These are phyloP conservation scores for Mycothermus thermophilus DNA, from an alignment of 495 filamentous ascomycete species.

Conservation along the genomic window DNA sequence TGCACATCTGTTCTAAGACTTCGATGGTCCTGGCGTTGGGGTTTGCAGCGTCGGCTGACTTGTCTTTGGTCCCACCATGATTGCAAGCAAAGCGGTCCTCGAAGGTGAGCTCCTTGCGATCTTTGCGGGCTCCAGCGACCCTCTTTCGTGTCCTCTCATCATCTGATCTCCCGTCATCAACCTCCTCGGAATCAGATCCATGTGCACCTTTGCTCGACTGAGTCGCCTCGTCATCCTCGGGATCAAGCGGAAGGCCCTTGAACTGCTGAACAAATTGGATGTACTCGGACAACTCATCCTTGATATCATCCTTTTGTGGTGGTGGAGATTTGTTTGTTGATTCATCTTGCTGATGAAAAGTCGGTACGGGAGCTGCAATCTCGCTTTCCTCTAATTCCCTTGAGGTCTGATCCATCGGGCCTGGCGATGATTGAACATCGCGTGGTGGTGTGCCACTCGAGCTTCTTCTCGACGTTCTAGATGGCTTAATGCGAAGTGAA, in stretches of 20 bases:
- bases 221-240: constrained; percentile 21
- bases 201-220: constrained; percentile 10
- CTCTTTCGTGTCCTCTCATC: too few relatives aligned
- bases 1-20: constrained; percentile 66
- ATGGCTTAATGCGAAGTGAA: constrained; percentile 16
- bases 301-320: neutral
- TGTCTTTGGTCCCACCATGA: constrained; percentile 25
- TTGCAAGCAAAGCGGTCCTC: constrained; percentile 33
- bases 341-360: neutral
- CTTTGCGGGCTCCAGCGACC: too few relatives aligned
- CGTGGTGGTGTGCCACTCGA: too few relatives aligned
- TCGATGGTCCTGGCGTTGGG: constrained; percentile 68
- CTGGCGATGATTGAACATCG: too few relatives aligned
- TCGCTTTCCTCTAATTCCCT: too few relatives aligned
- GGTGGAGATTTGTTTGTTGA: neutral
- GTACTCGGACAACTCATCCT: constrained; percentile 22
- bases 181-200: constrained; percentile 5
- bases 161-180: constrained; percentile 13
- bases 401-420: neutral
- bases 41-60: constrained; percentile 7
- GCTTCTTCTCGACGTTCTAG: too few relatives aligned
- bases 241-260: constrained; percentile 26
- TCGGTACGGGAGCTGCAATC: too few relatives aligned
- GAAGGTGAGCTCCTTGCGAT: constrained; percentile 12
- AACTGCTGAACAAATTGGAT: constrained; percentile 22